phyloP scores from a whole-genome alignment of 192 early-diverging fungal species.

The Backusella tuberculispora region DNA sequence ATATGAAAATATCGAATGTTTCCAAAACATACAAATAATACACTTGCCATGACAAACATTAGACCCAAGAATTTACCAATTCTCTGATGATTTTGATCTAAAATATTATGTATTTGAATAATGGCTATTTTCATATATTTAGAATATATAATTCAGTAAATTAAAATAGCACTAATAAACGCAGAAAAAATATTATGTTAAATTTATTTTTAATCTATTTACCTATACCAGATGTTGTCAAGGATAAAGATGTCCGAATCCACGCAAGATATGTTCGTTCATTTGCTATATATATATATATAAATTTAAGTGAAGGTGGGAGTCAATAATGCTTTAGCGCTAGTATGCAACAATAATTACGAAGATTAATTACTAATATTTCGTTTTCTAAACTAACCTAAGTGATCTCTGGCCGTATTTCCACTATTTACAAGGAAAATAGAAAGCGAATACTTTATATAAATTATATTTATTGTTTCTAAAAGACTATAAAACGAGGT shows the following conservation, averaged over 20 bases:
- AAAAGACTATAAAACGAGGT: not conserved
- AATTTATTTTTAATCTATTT: not conserved
- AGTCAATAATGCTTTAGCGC: too few species aligned
- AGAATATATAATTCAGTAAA: not conserved
- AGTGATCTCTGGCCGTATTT: not conserved
- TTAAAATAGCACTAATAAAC: not conserved
- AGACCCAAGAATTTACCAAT: not conserved
- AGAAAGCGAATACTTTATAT: not conserved
- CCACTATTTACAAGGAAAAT: not conserved
- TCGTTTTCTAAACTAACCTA: not conserved
- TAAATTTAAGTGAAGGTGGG: not conserved
- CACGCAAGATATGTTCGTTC: not conserved
- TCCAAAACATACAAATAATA: not conserved
- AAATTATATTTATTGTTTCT: not conserved
- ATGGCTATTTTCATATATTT: not conserved
- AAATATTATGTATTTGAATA: not conserved
- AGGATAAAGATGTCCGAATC: not conserved
- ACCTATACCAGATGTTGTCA: not conserved
- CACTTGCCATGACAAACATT: not conserved
- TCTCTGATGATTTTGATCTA: not conserved
- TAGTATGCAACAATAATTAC: too few species aligned
- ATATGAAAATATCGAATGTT: conserved; percentile 1
- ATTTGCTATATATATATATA: not conserved
- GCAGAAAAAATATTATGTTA: not conserved
- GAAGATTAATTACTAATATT: not conserved